phyloP scores from a whole-genome alignment of 2,329 filamentous ascomycete genomes.

The Parastagonospora avenae region DNA sequence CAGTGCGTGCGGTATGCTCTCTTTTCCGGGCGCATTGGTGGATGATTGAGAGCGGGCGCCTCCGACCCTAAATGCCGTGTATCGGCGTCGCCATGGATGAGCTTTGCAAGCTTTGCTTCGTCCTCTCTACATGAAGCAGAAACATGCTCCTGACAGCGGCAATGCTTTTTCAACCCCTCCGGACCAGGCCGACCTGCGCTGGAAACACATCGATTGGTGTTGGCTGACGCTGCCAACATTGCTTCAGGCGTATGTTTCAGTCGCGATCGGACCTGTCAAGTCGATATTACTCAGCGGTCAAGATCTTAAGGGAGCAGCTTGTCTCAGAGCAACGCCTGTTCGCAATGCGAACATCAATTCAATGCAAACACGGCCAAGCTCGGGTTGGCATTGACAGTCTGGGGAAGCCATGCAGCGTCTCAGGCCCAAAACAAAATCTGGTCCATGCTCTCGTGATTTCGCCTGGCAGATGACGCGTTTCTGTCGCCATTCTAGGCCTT shows the following conservation, averaged over 20 bases:
- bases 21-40: constrained; percentile 1
- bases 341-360: constrained; percentile 1
- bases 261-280: not conserved
- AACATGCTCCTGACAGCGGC: too few species aligned
- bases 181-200: not conserved
- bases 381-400: constrained; percentile 6
- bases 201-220: not conserved
- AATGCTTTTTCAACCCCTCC: not conserved
- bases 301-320: not conserved
- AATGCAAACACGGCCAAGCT: constrained; percentile 5
- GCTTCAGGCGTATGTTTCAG: not conserved
- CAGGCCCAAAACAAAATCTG: constrained; percentile 7
- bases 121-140: not conserved
- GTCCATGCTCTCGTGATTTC: constrained; percentile 9
- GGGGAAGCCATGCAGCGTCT: constrained; percentile 15
- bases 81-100: not conserved
- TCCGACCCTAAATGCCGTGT: not conserved
- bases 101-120: not conserved
- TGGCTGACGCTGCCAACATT: not conserved
- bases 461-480: constrained; percentile 8
- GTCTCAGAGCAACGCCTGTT: too few species aligned
- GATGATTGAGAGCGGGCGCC: not conserved
- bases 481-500: constrained; percentile 14
- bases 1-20: not conserved
- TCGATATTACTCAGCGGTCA: not conserved